Base-by-base conservation (phyloP, 2,329 filamentous ascomycete genomes). In the Colletotrichum chlorophyti region DNA sequence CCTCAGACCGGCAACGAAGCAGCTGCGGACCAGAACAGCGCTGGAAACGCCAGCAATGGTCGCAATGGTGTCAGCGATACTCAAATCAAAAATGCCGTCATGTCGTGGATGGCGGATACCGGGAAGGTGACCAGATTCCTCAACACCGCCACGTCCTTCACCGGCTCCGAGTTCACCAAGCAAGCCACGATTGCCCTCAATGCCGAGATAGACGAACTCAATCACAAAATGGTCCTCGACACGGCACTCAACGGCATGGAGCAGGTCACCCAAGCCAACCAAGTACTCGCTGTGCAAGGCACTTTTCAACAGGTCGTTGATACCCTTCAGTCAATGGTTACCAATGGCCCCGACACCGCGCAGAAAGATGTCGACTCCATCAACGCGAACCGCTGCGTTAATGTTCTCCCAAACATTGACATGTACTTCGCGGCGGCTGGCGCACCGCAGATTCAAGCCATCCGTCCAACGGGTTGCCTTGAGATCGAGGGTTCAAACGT, bases 351-450 rank as follows among this genome's bases (percentile, higher is more conserved):
- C 9, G 63, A 64, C 41, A 65, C 58, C 10, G 63, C 61, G 3
- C 63, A 64, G 46, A 62, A 46, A 17, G 60, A 64, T 24, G 63
- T 65, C 27, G 27, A 64, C 42, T 47, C 57, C 10, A 65, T 65
- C 37, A 65, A 65, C 49, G 42, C 64, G 31, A 65, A 65, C 49
- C 63, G 63, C 15, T 65, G 63, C 42, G 63, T 65, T 37, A 65
- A 65, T 12, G 63, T 65, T 4, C 63, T 65, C 2, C 63, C 63
- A 45, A 64, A 65, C 46, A 65, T 65, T 26, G 63, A 65, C 61
- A 64, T 61, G 57, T 65, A 65, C 53, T 65, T 65, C 9, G 58
- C 58, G 11, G 63, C 63, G 17, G 63, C 63, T 23, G 63, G 63
- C 14, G 49, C 52, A 19, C 42, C 63, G 2, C 35, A 51, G 9